Base-by-base conservation (phyloP, 139 green algal species). In the Chlamydomonas eustigma region DNA sequence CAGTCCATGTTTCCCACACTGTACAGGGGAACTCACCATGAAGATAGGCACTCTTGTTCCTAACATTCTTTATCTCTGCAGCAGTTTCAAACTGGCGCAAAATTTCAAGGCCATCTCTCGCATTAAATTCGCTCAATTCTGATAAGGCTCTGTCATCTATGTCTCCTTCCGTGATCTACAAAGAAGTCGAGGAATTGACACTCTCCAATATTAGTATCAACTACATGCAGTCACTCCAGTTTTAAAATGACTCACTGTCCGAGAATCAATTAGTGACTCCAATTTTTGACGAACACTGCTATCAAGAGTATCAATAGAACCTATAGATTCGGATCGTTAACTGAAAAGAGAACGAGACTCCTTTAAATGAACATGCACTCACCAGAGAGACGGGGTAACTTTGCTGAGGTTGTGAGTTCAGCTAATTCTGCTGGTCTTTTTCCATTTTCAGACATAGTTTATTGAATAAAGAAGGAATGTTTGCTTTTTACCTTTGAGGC, bases 21-120 rank as follows among this genome's bases (percentile, higher is more conserved):
- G n/a, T n/a, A n/a, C n/a, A n/a, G n/a, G n/a, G 25, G 24, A 35
- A 8, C 58, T 35, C 22, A 70, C 58, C 58, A 35, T 70, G 58
- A 24, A 70, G 58, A 28, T 70, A 70, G 58, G 25, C 58, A 35
- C 58, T 70, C 58, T 70, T 70, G 58, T 70, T 70, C 25, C 58
- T 24, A 32, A 70, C 58, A 35, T 32, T 70, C 24, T 22, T 28
- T 28, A 70, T 24, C 8, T 35, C 58, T 18, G 50, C 50, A 35
- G 58, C 58, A 12, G 44, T 28, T 28, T 70, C 58, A 28, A 70
- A 70, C 58, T 70, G 58, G 6, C 34, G 6, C 58, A 70, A 35
- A 28, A 70, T 22, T 6, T 8, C 28, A 32, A 70, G 32, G 25
- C 58, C 58, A 35, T 70, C 58, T 6, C 34, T 35, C 6, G 28